Percentiles rank a stretch among this genome's conserved stretches.
phyloP scores from a whole-genome alignment of 768 basidiomycete genomes.

The Tylopilus sp. region DNA sequence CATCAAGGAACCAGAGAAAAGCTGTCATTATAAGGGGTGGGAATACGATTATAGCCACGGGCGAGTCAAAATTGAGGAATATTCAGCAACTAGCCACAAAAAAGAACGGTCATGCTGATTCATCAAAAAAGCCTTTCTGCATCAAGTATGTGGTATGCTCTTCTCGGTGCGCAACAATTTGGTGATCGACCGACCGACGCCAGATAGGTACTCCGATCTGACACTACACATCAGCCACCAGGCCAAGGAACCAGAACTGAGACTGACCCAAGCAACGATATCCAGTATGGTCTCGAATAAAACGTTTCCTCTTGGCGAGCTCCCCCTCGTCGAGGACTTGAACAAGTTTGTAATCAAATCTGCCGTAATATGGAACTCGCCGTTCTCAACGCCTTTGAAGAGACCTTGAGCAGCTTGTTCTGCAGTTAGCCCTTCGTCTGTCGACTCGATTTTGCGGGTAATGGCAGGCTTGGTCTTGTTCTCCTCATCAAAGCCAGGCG shows the following conservation, averaged over 20 bases:
- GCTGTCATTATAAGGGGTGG: neutral
- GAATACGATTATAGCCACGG: neutral
- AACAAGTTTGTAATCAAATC: constrained; percentile 69
- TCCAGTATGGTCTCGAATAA: constrained; percentile 50
- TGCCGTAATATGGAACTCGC: constrained; percentile 71
- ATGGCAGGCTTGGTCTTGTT: constrained; percentile 75
- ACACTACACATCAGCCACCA: neutral
- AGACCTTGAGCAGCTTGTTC: constrained; percentile 60
- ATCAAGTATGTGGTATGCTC: constrained; percentile 48
- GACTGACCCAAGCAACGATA: constrained; percentile 44
- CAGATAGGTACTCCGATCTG: constrained; percentile 54
- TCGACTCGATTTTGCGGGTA: constrained; percentile 70
- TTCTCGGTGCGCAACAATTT: constrained; percentile 40
- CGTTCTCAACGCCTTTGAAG: constrained; percentile 66
- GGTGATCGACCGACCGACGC: constrained; percentile 48
- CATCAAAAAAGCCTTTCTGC: constrained; percentile 41
- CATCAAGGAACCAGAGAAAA: neutral
- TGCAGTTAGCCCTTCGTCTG: constrained; percentile 60
- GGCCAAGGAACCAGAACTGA: neutral
- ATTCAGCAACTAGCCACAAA: neutral
- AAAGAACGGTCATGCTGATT: constrained; percentile 2
- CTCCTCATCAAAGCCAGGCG: constrained; percentile 74
- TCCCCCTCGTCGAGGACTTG: constrained; percentile 59
- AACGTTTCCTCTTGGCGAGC: constrained; percentile 54
- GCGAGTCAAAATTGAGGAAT: neutral